Conservation (phyloP, 495 filamentous ascomycete genomes). For the Hypoxylon cercidicola region DNA sequence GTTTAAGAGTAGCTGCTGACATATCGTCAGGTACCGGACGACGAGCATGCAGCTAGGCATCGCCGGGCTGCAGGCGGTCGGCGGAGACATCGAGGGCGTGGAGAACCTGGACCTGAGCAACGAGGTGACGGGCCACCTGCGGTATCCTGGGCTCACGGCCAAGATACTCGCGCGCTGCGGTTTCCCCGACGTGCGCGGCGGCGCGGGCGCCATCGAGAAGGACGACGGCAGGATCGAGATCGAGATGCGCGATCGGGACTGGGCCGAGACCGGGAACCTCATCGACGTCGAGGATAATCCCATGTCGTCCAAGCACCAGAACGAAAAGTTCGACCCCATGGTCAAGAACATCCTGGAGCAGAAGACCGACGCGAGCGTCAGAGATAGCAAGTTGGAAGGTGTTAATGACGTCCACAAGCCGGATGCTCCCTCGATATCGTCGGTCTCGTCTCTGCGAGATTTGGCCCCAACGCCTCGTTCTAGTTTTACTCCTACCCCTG, state of each 20-base stretch:
- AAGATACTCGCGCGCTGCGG: constrained; percentile 74
- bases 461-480: neutral
- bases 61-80: constrained; percentile 75
- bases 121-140: constrained; percentile 75
- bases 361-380: constrained; percentile 55
- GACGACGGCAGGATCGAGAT: constrained; percentile 67
- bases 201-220: constrained; percentile 62
- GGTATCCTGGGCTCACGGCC: constrained; percentile 75
- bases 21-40: constrained; percentile 80
- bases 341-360: constrained; percentile 57
- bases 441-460: neutral
- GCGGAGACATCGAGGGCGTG: constrained; percentile 69
- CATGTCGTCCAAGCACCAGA: constrained; percentile 37
- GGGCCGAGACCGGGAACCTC: constrained; percentile 42
- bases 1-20: too few relatives aligned
- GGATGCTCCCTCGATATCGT: neutral
- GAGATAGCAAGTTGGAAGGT: constrained; percentile 48
- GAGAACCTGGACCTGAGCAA: constrained; percentile 82
- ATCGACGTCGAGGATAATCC: constrained; percentile 64
- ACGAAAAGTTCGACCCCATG: constrained; percentile 35
- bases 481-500: neutral
- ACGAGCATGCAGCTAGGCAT: constrained; percentile 80
- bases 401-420: constrained; percentile 9
- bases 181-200: constrained; percentile 69
- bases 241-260: constrained; percentile 45